A percentile compares a stretch with the other conserved stretches of the same genome.
These are phyloP conservation scores for Rutstroemia sp. DNA, from an alignment of 2,329 filamentous ascomycete species.

Conservation along the genomic window DNA sequence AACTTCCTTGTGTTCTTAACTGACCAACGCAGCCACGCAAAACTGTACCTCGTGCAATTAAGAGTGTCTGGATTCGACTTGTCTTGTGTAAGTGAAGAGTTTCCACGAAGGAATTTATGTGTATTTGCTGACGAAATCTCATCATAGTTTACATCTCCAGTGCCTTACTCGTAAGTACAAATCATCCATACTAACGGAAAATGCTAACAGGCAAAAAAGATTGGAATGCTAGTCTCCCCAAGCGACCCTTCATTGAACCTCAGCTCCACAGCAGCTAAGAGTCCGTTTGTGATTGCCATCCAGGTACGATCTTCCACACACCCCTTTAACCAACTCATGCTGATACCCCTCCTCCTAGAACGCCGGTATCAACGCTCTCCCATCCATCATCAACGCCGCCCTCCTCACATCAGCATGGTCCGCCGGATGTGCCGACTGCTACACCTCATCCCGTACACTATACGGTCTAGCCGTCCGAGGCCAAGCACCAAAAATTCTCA, in stretches of 20 bases:
- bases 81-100: slow-evolving; percentile 33
- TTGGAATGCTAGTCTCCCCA: slow-evolving; percentile 50
- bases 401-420: slow-evolving; percentile 60
- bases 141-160: slow-evolving; percentile 41
- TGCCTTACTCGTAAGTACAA: slow-evolving; percentile 30
- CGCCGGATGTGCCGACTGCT: slow-evolving; percentile 52
- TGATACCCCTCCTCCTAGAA: slow-evolving; percentile 25
- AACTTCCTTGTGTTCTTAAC: too few species aligned
- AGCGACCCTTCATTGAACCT: slow-evolving; percentile 36
- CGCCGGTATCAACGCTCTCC: slow-evolving; percentile 60
- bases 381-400: slow-evolving; percentile 62
- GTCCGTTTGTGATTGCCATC: slow-evolving; percentile 67
- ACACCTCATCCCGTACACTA: slow-evolving; percentile 60
- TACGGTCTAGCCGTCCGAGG: slow-evolving; percentile 60
- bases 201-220: slow-evolving; percentile 1
- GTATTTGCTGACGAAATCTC: too few species aligned
- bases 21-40: slow-evolving; percentile 32
- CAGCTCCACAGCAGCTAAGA: slow-evolving; percentile 39
- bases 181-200: too few species aligned
- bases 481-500: slow-evolving; percentile 55
- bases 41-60: slow-evolving; percentile 45
- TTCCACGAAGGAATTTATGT: too few species aligned
- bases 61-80: slow-evolving; percentile 47
- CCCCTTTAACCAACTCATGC: too few species aligned
- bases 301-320: slow-evolving; percentile 22